Conservation (phyloP, 352 stramenopile genomes). For the Phytophthora parvispora region DNA sequence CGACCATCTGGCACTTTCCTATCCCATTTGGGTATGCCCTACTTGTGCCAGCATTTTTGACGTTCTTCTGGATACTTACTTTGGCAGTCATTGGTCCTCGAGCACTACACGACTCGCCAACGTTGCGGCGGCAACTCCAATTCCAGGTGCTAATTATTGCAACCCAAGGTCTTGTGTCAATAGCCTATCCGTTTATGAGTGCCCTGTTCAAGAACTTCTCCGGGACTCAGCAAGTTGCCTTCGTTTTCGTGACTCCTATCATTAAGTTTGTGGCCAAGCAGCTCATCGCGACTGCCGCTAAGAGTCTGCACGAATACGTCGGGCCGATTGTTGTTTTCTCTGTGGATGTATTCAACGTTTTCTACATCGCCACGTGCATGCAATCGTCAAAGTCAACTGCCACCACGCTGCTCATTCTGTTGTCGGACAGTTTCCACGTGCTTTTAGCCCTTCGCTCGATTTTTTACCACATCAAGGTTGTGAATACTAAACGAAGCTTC, state of each 20-base stretch:
- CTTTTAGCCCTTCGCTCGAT: not conserved
- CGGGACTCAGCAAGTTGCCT: not conserved
- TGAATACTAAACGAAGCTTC: not conserved
- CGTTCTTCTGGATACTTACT: not conserved
- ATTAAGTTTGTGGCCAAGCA: not conserved
- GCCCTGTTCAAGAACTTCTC: not conserved
- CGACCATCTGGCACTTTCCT: not conserved
- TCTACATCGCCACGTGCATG: not conserved
- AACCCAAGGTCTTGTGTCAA: not conserved
- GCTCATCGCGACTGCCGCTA: not conserved
- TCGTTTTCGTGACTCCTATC: not conserved
- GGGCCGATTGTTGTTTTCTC: not conserved
- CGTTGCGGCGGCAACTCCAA: not conserved
- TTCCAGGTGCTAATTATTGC: not conserved
- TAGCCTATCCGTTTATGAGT: not conserved
- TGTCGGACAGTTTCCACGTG: not conserved
- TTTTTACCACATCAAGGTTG: not conserved
- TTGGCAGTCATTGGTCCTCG: not conserved
- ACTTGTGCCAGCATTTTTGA: not conserved
- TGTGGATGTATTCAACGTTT: not conserved
- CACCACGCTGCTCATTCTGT: not conserved
- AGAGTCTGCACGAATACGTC: not conserved
- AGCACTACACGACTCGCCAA: not conserved
- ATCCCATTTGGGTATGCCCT: not conserved
- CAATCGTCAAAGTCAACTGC: not conserved